Conservation (phyloP, 2,329 filamentous ascomycete species). For the Fusarium concolor region DNA sequence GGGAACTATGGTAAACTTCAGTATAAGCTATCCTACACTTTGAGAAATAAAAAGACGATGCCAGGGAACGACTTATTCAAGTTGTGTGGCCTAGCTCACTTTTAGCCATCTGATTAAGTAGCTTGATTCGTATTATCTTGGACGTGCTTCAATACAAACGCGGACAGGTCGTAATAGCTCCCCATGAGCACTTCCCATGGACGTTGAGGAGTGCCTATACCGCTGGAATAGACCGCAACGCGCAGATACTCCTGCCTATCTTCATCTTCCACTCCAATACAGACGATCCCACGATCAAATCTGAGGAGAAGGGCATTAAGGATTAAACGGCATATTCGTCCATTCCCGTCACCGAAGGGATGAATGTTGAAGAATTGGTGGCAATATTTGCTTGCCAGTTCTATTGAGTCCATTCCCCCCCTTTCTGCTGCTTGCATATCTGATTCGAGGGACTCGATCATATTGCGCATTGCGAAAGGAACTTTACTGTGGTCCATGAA, state of each 20-base stretch:
- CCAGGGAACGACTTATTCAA: no score
- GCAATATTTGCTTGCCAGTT: conserved; percentile 45
- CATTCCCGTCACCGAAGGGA: conserved; percentile 54
- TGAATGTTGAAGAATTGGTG: conserved; percentile 51
- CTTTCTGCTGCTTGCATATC: conserved; percentile 36
- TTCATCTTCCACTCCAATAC: background rate
- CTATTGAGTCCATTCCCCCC: conserved; percentile 36
- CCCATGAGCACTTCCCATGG: background rate
- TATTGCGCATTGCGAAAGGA: conserved; percentile 41
- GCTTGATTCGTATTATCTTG: background rate
- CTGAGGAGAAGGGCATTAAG: conserved; percentile 51
- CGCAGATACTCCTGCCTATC: background rate
- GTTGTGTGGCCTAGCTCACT: no score
- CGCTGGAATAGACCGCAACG: background rate
- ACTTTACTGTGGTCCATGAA: background rate
- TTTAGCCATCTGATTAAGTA: no score
- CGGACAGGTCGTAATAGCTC: background rate
- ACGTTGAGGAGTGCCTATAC: background rate
- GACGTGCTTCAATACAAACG: background rate
- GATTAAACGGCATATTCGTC: conserved; percentile 49
- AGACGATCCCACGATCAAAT: conserved; percentile 9
- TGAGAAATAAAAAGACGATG: no score
- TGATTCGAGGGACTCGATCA: conserved; percentile 34
- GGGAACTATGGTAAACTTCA: background rate
- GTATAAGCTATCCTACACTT: background rate